Evolutionary conservation across 164 flowering plant genomes (phyloP).

Genomic region (Platanus orientalis): DNA sequence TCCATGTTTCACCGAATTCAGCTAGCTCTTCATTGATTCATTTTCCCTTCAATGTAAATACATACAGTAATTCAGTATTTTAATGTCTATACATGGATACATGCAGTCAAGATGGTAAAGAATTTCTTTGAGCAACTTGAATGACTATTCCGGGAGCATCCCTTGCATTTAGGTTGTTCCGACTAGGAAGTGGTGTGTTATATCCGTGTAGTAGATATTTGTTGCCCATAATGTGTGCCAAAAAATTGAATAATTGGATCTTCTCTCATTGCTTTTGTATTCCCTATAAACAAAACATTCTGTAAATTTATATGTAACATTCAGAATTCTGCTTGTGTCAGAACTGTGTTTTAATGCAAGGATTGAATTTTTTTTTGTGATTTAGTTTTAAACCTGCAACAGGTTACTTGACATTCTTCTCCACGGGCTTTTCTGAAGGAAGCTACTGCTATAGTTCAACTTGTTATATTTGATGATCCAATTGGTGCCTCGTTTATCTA

Average conservation of each 20-base stretch:
- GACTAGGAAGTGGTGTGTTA: too few relatives aligned
- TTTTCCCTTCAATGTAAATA: too few relatives aligned
- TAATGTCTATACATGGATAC: too few relatives aligned
- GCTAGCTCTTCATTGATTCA: too few relatives aligned
- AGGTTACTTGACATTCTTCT: conserved; percentile 77
- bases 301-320: conserved; percentile 12
- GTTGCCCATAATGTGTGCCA: background rate
- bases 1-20: too few relatives aligned
- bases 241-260: background rate
- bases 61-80: too few relatives aligned
- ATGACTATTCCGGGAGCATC: too few relatives aligned
- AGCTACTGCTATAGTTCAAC: conserved; percentile 84
- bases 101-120: too few relatives aligned
- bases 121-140: too few relatives aligned
- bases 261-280: background rate
- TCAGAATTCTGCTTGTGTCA: conserved; percentile 16
- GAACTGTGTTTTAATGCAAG: conserved; percentile 14
- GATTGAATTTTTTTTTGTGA: conserved; percentile 32
- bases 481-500: conserved; percentile 86
- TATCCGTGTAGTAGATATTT: background rate
- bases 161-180: too few relatives aligned
- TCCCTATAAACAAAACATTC: background rate
- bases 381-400: conserved; percentile 60
- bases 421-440: conserved; percentile 94
- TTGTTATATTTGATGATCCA: conserved; percentile 84